phyloP scores from a whole-genome alignment of 352 stramenopile genomes.

The Plasmopara halstedii region DNA sequence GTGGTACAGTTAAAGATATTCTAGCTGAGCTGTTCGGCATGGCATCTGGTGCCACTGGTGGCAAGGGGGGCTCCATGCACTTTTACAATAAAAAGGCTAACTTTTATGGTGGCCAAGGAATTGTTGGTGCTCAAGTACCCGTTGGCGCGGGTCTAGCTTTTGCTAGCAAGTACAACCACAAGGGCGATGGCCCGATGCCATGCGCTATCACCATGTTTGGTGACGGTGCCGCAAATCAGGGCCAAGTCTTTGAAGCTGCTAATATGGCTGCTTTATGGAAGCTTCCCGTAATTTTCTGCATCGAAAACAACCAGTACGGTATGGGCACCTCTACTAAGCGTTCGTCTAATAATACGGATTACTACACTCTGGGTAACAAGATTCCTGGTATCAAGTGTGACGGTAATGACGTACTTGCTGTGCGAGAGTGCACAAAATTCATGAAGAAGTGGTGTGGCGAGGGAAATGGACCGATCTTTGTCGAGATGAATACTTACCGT shows the following conservation, averaged over 20 bases:
- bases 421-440: constrained; percentile 95
- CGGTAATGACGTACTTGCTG: constrained; percentile 98
- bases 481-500: constrained; percentile 99
- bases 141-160: constrained; percentile 98
- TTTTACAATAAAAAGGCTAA: constrained; percentile 99
- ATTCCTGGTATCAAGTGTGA: constrained; percentile 99
- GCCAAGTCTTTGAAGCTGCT: constrained; percentile 95
- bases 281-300: constrained; percentile 99
- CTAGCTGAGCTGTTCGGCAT: constrained; percentile 97
- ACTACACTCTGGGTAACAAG: constrained; percentile 99
- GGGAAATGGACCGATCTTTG: constrained; percentile 98
- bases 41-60: constrained; percentile 81
- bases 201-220: constrained; percentile 98
- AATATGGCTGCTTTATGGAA: constrained; percentile 99
- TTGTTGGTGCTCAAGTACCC: constrained; percentile 98
- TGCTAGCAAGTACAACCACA: constrained; percentile 98
- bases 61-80: constrained; percentile 99
- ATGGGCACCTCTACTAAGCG: constrained; percentile 99
- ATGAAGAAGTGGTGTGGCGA: constrained; percentile 93
- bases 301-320: constrained; percentile 99
- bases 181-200: constrained; percentile 81
- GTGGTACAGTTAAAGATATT: constrained; percentile 89
- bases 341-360: constrained; percentile 95
- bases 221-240: constrained; percentile 99
- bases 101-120: constrained; percentile 98